Evolutionary conservation across 768 basidiomycete species (phyloP), one percentile per base, ranked within the genome.

Genomic region (Termitomyces sp.): DNA sequence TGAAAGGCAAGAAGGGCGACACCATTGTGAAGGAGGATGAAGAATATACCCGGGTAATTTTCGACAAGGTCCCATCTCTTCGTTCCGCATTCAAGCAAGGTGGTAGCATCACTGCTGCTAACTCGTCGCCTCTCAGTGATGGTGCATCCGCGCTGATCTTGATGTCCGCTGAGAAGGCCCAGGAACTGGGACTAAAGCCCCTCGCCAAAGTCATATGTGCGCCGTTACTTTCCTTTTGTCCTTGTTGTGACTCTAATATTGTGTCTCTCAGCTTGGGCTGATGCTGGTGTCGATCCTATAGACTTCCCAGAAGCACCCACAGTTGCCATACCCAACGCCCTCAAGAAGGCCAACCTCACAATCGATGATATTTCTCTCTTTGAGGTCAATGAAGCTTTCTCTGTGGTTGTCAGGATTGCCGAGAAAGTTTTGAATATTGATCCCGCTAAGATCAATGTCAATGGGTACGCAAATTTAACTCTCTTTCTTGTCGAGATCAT

Each of bases 361-460:
- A 69, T 86, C 50, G 79, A 89, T 46, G 93, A 99, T 67, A 93
- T 99, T 63, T 81, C 94, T 47, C 81, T 89, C 51, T 99, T 93
- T 70, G 97, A 99, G 73, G 84, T 98, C 72, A 99, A 99, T 72
- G 96, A 99, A 73, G 96, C 96, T 30, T 99, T 98, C 82, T 95
- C 94, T 1, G 91, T 91, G 49, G 96, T 98, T 65, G 89, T 92
- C 65, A 83, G 89, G 52, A 89, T 96, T 54, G 91, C 90, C 3
- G 93, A 97, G 76, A 90, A 98, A 76, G 80, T 93, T 20, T 81
- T 96, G 63, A 79, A 80, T 57, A 81, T 99, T 63, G 89, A 93
- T 72, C 83, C 91, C 33, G 82, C 85, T 55, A 98, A 95, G 78
- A 84, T 98, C 70, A 98, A 99, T 70, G 78, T 89, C 53, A 83